Conservation (phyloP, 495 filamentous ascomycete species). For the Penicillium flavigenum region DNA sequence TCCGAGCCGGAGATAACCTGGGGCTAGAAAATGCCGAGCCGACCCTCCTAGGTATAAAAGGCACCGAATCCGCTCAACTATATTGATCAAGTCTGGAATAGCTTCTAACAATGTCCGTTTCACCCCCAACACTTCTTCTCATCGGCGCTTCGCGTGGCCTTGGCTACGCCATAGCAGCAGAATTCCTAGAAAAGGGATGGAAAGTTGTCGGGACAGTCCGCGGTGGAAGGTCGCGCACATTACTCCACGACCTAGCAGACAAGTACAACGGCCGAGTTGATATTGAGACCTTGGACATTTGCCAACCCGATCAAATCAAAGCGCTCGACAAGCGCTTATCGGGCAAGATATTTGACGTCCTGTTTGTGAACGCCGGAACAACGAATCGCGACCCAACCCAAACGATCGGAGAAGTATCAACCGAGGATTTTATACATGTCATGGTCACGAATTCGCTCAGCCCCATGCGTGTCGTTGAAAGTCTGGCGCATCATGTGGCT, state of each 20-base stretch:
- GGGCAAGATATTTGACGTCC: not conserved
- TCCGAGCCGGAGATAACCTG: not conserved
- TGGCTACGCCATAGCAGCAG: not conserved
- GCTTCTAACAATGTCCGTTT: not conserved
- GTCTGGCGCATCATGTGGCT: not conserved
- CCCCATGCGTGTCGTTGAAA: constrained; percentile 2
- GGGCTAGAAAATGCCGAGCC: not conserved
- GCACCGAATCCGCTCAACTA: not conserved
- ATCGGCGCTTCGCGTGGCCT: constrained; percentile 2
- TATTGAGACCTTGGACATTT: constrained; percentile 5
- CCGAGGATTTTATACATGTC: constrained; percentile 1
- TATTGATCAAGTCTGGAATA: not conserved
- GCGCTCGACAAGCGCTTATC: not conserved
- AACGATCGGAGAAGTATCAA: constrained; percentile 1
- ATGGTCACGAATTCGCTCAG: constrained; percentile 4
- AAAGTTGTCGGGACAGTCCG: constrained; percentile 1
- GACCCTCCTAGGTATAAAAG: not conserved
- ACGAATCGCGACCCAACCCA: constrained; percentile 2
- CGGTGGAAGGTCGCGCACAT: not conserved
- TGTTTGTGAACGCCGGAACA: constrained; percentile 4
- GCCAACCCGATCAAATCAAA: constrained; percentile 3
- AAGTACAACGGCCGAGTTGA: constrained; percentile 1
- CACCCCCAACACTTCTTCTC: not conserved
- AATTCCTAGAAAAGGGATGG: constrained; percentile 4
- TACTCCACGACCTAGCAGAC: constrained; percentile 1